phyloP scores from a whole-genome alignment of 208 protist genomes.

The Polymyxa betae region DNA sequence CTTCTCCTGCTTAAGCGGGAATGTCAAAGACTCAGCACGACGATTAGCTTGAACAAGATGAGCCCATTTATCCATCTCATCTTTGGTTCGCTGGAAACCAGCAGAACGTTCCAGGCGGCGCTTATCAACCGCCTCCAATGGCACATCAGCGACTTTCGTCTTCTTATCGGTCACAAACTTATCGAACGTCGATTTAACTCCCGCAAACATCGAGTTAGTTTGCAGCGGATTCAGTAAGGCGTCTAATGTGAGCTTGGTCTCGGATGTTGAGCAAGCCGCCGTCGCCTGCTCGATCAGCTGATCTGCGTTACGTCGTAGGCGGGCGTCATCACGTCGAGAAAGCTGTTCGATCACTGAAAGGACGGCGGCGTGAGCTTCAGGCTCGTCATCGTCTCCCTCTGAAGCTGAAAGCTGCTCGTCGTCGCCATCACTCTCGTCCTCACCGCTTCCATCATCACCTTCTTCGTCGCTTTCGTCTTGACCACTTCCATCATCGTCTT shows the following conservation, averaged over 20 bases:
- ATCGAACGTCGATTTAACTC: background rate
- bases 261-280: too few relatives aligned
- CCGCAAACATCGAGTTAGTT: background rate
- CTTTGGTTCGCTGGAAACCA: background rate
- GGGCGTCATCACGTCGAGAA: background rate
- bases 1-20: background rate
- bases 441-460: background rate
- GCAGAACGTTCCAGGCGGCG: background rate
- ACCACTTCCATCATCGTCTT: constrained; percentile 6
- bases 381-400: background rate
- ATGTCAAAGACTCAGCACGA: background rate
- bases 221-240: background rate
- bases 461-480: too few relatives aligned
- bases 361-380: background rate
- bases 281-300: background rate
- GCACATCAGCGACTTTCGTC: background rate
- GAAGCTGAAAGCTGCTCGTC: background rate
- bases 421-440: background rate
- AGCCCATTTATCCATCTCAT: background rate
- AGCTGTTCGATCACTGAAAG: background rate
- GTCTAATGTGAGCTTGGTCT: background rate
- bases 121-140: background rate
- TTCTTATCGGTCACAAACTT: background rate
- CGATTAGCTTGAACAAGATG: background rate
- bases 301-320: background rate